Evolutionary conservation across 73 alveolate genomes (phyloP), one percentile per base, ranked within the genome.

Genomic region (Blepharisma japonicum): DNA sequence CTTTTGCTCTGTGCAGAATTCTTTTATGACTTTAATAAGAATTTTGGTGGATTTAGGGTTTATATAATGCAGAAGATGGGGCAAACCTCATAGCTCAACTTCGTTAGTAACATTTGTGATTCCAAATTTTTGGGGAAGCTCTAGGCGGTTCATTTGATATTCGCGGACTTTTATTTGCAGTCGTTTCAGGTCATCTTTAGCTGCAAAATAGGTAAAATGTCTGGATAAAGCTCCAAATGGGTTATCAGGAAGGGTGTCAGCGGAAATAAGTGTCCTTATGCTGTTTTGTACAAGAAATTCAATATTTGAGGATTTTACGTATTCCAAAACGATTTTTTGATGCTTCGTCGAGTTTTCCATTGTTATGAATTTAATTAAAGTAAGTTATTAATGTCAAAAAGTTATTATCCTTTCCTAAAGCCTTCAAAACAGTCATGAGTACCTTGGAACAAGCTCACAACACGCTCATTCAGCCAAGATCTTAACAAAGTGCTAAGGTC

Each of bases 151-250:
- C 47, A 61, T 14, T 18, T 14, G 18, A 2, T n/a, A 8, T 14
- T 39, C 74, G 14, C 23, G 14, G 38, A 61, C 50, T 61, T 14
- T 18, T 14, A 14, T 14, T 61, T 61, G 74, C 11, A 25, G 14
- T 9, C 46, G 38, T n/a, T 25, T 14, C 47, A 61, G 2, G 47
- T 61, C 74, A 18, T 61, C 74, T 61, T 61, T 61, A 9, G 74
- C 74, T 20, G 74, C 38, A 25, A 61, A 61, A 5, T 61, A 61
- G 46, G 49, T 61, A 25, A 61, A 61, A 25, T 61, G 74, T 9
- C 74, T 0, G 47, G 23, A 61, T 39, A 61, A 14, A 14, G 74
- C 74, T 9, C 74, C 74, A 39, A 61, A 61, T 2, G 74, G 74
- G 74, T 61, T 61, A 25, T 61, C 74, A 25, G 74, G 74, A 25